These are phyloP conservation scores for Edaphochlamys debaryana DNA, from an alignment of 139 green algal genomes.

Conservation along the genomic window DNA sequence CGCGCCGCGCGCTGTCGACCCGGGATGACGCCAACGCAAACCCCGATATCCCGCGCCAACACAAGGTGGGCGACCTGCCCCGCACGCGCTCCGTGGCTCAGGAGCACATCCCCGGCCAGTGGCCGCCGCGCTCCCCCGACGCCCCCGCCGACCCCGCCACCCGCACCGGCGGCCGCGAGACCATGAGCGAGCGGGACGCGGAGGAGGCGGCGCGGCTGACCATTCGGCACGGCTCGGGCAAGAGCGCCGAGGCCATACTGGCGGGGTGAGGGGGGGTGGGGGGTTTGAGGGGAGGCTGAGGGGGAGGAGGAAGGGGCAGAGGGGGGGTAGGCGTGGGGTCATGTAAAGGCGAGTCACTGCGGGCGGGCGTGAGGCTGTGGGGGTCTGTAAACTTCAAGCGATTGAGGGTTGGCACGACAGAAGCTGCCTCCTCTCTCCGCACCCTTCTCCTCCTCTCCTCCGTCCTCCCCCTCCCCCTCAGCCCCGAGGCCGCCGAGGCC, in stretches of 20 bases:
- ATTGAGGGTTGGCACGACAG: too few species aligned
- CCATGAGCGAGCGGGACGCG: conserved; percentile 2
- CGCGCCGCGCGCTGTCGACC: too few species aligned
- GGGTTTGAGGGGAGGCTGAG: too few species aligned
- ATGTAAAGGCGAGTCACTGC: too few species aligned
- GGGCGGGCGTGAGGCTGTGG: too few species aligned
- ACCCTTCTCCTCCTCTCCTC: background rate
- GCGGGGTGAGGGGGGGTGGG: conserved; percentile 7
- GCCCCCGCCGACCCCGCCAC: conserved; percentile 35
- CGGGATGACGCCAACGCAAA: too few species aligned
- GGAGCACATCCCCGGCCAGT: background rate
- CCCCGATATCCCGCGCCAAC: too few species aligned
- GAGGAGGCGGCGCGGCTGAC: conserved; percentile 34
- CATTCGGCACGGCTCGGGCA: conserved; percentile 28
- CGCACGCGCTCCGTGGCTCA: conserved; percentile 24
- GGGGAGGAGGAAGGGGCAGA: too few species aligned
- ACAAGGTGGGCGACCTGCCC: conserved; percentile 34
- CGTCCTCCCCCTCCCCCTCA: background rate
- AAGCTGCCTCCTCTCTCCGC: background rate
- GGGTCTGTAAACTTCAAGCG: too few species aligned
- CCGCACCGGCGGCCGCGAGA: conserved; percentile 32
- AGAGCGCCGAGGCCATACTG: conserved; percentile 23
- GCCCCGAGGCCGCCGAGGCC: conserved; percentile 36
- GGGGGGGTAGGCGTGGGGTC: too few species aligned
- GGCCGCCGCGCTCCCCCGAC: conserved; percentile 12